phyloP scores from a whole-genome alignment of 768 basidiomycete genomes.

The Leucosporidium creatinivorum region DNA sequence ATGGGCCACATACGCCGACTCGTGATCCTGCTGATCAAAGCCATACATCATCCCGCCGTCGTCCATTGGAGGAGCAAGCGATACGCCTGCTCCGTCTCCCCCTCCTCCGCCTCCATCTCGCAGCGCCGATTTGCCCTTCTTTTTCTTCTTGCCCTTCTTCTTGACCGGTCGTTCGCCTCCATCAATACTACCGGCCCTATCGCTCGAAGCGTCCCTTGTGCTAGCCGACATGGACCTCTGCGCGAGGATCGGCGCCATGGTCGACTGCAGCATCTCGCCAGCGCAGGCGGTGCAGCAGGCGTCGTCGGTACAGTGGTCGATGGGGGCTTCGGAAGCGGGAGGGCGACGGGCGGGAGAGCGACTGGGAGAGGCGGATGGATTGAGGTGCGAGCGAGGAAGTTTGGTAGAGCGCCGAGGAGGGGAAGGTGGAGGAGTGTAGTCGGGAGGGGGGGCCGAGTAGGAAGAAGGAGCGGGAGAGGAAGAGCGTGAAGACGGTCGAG shows the following conservation, averaged over 20 bases:
- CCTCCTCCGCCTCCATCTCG: neutral
- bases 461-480: constrained; percentile 10
- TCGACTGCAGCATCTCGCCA: constrained; percentile 7
- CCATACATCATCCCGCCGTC: too few relatives aligned
- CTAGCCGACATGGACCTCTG: neutral
- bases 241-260: neutral
- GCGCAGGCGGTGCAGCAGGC: constrained; percentile 16
- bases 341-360: neutral
- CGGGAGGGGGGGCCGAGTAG: neutral
- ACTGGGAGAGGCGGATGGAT: neutral
- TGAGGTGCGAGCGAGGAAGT: neutral
- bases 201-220: neutral
- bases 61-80: too few relatives aligned
- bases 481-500: constrained; percentile 6
- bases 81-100: neutral
- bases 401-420: neutral
- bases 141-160: constrained; percentile 27
- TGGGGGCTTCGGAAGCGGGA: neutral
- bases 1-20: too few relatives aligned
- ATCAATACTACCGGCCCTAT: neutral
- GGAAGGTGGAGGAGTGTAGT: neutral
- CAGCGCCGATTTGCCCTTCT: neutral
- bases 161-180: neutral
- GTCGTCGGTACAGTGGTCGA: neutral
- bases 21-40: too few relatives aligned